Base-by-base conservation (phyloP, 257 asterid species). In the Nicotiana noctiflora region DNA sequence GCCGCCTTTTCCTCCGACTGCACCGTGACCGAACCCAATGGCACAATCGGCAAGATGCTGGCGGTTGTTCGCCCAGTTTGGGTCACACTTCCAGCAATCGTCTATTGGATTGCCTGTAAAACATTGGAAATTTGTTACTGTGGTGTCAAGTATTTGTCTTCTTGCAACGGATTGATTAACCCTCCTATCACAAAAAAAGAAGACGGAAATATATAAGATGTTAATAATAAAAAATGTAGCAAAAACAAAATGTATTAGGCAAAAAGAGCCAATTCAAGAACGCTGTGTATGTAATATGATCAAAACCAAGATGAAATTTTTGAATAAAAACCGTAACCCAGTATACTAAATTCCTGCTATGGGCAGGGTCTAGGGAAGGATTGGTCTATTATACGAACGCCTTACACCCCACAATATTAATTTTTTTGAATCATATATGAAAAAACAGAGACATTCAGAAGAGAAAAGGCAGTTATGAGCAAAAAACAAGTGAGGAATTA, bases 71-170 rank as follows among this genome's bases (percentile, higher is more conserved):
- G n/a, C n/a, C n/a, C n/a, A n/a, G n/a, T n/a, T n/a, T n/a, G 82
- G 75, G 66, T 80, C 84, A 13, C 86, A 84, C 31, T 84, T 17
- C 86, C 86, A 84, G 40, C 88, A 85, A 25, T 85, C 88, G 23
- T 85, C 88, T 34, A 85, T 82, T 57, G 88, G 84, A 44, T 85
- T 85, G 31, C 88, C 84, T 2, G 86, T 82, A 56, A 74, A 80
- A 67, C 88, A 85, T 31, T 80, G 77, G 64, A 14, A 68, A 59
- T 62, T 64, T 66, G 66, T 21, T 27, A 62, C 23, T 13, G 82
- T 9, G 15, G 44, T 61, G 44, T 59, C 61, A 4, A 56, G 40
- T 60, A 59, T 27, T 44, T 75, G 79, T 8, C 86, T 76, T 67
- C 84, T 57, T 23, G 80, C n/a, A 1, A 85, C 25, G 46, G 88